Percentiles rank a stretch among this genome's conserved stretches.
These are phyloP conservation scores for Phytopythium ostracodes DNA, from an alignment of 352 stramenopile genomes.

Conservation along the genomic window DNA sequence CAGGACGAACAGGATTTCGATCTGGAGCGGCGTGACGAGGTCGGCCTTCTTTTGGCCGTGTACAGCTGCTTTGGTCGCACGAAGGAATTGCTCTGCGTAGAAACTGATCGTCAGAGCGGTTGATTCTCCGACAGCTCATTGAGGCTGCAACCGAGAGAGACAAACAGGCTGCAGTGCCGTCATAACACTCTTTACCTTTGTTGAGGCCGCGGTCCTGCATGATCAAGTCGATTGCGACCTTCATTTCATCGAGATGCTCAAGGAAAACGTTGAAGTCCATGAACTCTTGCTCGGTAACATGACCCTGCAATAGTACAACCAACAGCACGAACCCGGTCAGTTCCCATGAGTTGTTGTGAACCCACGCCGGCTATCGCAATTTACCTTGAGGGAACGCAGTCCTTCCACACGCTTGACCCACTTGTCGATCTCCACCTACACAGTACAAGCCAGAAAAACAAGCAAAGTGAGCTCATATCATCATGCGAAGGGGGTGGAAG, in stretches of 20 bases:
- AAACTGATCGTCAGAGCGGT: neutral
- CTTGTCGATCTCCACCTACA: constrained; percentile 61
- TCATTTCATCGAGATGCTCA: constrained; percentile 79
- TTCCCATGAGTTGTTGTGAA: neutral
- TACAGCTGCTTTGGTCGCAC: constrained; percentile 62
- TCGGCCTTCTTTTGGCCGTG: constrained; percentile 51
- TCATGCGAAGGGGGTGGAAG: too few relatives aligned
- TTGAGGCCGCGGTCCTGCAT: constrained; percentile 80
- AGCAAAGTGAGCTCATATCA: constrained; percentile 1
- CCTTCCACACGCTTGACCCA: constrained; percentile 83
- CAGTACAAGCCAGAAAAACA: neutral
- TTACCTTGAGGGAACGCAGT: constrained; percentile 50
- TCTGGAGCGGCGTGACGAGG: constrained; percentile 68
- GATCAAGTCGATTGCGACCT: constrained; percentile 80
- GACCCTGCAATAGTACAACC: constrained; percentile 27
- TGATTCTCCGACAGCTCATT: too few relatives aligned
- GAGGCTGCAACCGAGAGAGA: too few relatives aligned
- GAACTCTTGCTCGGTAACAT: constrained; percentile 77
- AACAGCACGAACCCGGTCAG: neutral
- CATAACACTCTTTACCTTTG: constrained; percentile 84
- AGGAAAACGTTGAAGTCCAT: constrained; percentile 82
- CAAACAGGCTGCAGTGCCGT: too few relatives aligned
- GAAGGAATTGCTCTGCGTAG: constrained; percentile 70
- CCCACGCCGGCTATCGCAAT: neutral
- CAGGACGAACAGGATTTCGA: constrained; percentile 83